Conservation (phyloP, 345 rosid genomes). For the Streptanthus diversifolius region DNA sequence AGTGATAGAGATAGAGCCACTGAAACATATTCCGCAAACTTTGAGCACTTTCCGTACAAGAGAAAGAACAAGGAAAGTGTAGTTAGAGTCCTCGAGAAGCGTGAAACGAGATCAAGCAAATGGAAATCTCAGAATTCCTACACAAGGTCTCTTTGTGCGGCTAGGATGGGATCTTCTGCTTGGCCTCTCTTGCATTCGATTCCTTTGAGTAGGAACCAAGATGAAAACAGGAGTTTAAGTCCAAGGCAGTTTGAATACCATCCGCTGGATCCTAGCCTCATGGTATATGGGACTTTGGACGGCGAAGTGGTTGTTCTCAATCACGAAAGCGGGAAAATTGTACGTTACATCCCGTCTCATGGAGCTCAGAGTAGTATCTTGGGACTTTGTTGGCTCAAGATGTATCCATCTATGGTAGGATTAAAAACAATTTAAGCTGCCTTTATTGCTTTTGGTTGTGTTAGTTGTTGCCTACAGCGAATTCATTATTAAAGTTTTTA, state of each 20-base stretch:
- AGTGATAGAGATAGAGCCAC: constrained; percentile 69
- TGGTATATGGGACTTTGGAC: constrained; percentile 92
- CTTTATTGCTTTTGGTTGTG: background rate
- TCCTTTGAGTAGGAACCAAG: constrained; percentile 34
- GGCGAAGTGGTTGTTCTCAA: constrained; percentile 90
- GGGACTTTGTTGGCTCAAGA: constrained; percentile 98
- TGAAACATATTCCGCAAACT: constrained; percentile 49
- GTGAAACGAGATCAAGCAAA: constrained; percentile 60
- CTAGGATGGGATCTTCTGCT: constrained; percentile 79
- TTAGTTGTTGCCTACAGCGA: background rate
- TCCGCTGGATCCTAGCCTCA: constrained; percentile 64
- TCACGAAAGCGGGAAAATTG: constrained; percentile 79
- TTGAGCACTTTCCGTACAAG: constrained; percentile 74
- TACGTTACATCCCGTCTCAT: constrained; percentile 61
- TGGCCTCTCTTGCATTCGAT: constrained; percentile 77
- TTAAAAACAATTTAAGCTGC: background rate
- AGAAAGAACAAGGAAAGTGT: constrained; percentile 69
- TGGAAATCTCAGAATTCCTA: constrained; percentile 56
- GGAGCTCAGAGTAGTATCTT: constrained; percentile 77
- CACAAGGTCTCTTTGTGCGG: constrained; percentile 79
- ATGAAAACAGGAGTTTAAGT: constrained; percentile 49
- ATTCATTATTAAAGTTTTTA: background rate
- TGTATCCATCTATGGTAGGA: constrained; percentile 71
- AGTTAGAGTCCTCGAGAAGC: constrained; percentile 59
- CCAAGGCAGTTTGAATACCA: constrained; percentile 98